Evolutionary conservation across 2,329 filamentous ascomycete genomes (phyloP).

Genomic region (Mycosphaerelloides madeirae): DNA sequence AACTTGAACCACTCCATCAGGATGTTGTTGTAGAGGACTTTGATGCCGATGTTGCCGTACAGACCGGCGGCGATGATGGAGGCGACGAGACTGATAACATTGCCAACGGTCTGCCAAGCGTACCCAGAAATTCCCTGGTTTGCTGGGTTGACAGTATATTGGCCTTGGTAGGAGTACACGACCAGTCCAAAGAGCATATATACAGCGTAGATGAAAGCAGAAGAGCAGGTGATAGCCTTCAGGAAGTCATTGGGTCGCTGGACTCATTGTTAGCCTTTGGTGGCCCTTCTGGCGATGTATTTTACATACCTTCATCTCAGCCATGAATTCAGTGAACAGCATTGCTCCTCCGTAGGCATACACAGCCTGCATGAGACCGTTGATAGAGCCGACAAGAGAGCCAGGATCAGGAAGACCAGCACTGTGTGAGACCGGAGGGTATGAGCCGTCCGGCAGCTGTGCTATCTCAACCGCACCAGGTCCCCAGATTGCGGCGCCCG

Average conservation of each 20-base stretch:
- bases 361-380: constrained; percentile 16
- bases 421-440: constrained; percentile 32
- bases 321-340: constrained; percentile 55
- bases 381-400: constrained; percentile 15
- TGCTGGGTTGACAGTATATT: constrained; percentile 40
- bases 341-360: constrained; percentile 50
- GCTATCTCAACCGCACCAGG: neutral
- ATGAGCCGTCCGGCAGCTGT: neutral
- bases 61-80: constrained; percentile 31
- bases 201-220: constrained; percentile 44
- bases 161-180: constrained; percentile 45
- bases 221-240: constrained; percentile 42
- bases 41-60: constrained; percentile 41
- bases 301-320: constrained; percentile 38
- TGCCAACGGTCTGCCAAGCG: constrained; percentile 36
- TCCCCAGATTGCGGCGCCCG: neutral
- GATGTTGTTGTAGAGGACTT: constrained; percentile 52
- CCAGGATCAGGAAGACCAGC: constrained; percentile 36
- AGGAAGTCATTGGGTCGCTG: constrained; percentile 45
- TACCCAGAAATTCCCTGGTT: constrained; percentile 38
- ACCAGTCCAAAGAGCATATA: constrained; percentile 47
- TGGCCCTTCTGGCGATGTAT: too few relatives aligned
- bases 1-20: constrained; percentile 47
- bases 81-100: constrained; percentile 37
- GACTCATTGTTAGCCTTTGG: too few relatives aligned